Conservation (phyloP, 1,139 yeast genomes). For the Pichia sp. region DNA sequence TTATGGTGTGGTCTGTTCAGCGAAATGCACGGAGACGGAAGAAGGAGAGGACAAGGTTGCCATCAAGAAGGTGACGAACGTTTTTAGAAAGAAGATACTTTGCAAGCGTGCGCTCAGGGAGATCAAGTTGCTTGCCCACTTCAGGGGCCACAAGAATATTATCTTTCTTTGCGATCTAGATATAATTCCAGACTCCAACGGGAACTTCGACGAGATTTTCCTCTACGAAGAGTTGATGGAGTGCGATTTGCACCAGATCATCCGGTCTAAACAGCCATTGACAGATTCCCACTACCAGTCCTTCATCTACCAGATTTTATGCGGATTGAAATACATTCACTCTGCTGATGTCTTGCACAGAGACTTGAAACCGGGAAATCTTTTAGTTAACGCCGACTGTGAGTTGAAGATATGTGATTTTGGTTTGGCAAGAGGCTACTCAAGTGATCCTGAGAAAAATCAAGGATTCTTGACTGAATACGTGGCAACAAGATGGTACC, state of each 20-base stretch:
- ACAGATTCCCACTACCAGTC: slow-evolving; percentile 95
- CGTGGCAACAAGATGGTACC: slow-evolving; percentile 96
- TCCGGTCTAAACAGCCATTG: slow-evolving; percentile 86
- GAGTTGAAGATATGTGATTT: slow-evolving; percentile 95
- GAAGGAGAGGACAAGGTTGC: slow-evolving; percentile 85
- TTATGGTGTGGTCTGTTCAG: slow-evolving; percentile 93
- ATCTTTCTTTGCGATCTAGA: slow-evolving; percentile 93
- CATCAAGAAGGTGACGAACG: slow-evolving; percentile 88
- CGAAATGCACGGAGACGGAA: slow-evolving; percentile 65
- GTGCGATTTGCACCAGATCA: slow-evolving; percentile 96
- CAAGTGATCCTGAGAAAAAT: slow-evolving; percentile 77
- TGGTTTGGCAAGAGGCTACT: slow-evolving; percentile 94
- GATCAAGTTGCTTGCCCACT: slow-evolving; percentile 79
- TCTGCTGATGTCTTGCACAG: slow-evolving; percentile 94
- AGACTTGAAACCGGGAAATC: slow-evolving; percentile 90
- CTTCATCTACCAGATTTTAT: slow-evolving; percentile 84
- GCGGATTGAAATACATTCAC: slow-evolving; percentile 91
- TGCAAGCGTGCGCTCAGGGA: slow-evolving; percentile 90
- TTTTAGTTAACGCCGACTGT: slow-evolving; percentile 92
- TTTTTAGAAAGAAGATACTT: slow-evolving; percentile 80
- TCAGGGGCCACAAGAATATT: slow-evolving; percentile 84
- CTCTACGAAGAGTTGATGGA: slow-evolving; percentile 95
- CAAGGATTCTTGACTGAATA: slow-evolving; percentile 93
- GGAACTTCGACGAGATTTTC: slow-evolving; percentile 83
- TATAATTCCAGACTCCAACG: slow-evolving; percentile 66